Evolutionary conservation across 179 eudicot species (phyloP).

Genomic region (Monotropa hypopitys): DNA sequence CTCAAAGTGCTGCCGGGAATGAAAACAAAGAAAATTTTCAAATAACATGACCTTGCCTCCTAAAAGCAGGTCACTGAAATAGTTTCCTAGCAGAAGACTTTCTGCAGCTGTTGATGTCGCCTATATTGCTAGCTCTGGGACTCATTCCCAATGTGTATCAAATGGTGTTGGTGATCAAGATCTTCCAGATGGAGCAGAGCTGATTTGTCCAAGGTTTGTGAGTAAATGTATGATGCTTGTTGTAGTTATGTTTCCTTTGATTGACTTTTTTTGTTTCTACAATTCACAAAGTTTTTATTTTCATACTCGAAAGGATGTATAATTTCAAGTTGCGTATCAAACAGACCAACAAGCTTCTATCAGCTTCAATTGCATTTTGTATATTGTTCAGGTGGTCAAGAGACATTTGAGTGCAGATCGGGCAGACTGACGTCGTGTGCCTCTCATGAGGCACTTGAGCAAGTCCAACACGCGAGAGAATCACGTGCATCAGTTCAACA

Average conservation of each 20-base stretch:
- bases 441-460: too few relatives aligned
- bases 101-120: slow-evolving; percentile 41
- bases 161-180: slow-evolving; percentile 24
- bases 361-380: too few relatives aligned
- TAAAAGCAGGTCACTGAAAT: slow-evolving; percentile 51
- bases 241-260: background rate
- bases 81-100: slow-evolving; percentile 34
- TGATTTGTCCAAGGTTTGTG: slow-evolving; percentile 41
- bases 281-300: background rate
- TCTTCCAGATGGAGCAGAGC: slow-evolving; percentile 24
- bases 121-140: slow-evolving; percentile 31
- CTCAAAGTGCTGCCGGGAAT: slow-evolving; percentile 30
- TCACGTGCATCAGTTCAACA: too few relatives aligned
- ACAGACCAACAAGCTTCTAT: too few relatives aligned
- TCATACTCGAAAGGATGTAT: too few relatives aligned
- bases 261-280: background rate
- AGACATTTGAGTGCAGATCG: too few relatives aligned
- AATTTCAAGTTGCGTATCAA: too few relatives aligned
- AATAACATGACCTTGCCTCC: slow-evolving; percentile 32
- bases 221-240: slow-evolving; percentile 5
- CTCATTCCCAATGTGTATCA: slow-evolving; percentile 24
- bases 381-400: too few relatives aligned
- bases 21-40: slow-evolving; percentile 28
- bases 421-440: too few relatives aligned
- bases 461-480: too few relatives aligned